A percentile compares a stretch with the other conserved stretches of the same genome.
Conservation (phyloP, 129 eudicot species). For the Pittosporum tobira region DNA sequence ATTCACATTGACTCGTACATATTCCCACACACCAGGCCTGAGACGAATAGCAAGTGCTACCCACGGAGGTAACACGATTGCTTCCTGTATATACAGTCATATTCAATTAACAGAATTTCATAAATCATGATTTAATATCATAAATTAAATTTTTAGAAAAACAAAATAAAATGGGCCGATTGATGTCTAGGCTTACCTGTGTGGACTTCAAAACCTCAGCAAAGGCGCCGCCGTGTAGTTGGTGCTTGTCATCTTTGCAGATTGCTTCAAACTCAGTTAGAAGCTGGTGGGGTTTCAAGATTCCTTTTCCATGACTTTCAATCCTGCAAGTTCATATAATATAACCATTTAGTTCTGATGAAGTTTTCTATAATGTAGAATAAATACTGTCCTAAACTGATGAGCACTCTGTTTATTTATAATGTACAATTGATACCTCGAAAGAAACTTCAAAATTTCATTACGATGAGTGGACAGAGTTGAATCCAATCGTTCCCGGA, state of each 20-base stretch:
- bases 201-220: conserved; percentile 70
- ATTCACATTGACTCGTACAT: conserved; percentile 59
- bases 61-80: conserved; percentile 76
- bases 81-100: conserved; percentile 45
- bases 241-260: conserved; percentile 33
- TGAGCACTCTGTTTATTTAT: background rate
- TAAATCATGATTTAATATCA: background rate
- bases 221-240: conserved; percentile 64
- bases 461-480: conserved; percentile 70
- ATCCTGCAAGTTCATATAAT: conserved; percentile 29
- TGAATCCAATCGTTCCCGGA: conserved; percentile 76
- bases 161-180: background rate
- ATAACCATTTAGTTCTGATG: background rate
- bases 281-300: conserved; percentile 78
- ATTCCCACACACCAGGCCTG: conserved; percentile 96
- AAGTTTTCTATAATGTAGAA: background rate
- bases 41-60: conserved; percentile 83
- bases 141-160: background rate
- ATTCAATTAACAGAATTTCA: background rate
- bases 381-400: background rate
- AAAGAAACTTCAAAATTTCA: conserved; percentile 61
- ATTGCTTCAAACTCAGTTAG: conserved; percentile 70
- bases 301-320: conserved; percentile 80
- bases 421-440: conserved; percentile 35
- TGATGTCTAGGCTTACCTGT: conserved; percentile 34